phyloP scores from a whole-genome alignment of 495 filamentous ascomycete species.

The Pyrenula massariospora region DNA sequence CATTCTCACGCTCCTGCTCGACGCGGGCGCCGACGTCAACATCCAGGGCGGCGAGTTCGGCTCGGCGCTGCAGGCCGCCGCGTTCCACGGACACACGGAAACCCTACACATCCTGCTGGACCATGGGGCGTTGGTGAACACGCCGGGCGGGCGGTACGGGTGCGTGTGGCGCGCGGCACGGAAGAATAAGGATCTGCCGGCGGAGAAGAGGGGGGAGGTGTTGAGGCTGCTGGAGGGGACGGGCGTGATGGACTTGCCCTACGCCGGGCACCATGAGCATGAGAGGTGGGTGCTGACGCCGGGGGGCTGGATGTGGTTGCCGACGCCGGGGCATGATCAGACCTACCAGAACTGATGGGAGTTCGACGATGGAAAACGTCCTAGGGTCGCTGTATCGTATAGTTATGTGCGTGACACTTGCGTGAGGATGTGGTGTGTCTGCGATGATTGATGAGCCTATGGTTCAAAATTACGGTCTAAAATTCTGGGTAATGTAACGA shows the following conservation, averaged over 20 bases:
- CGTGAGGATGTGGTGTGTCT: no score
- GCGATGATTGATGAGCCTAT: no score
- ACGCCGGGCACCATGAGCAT: background rate
- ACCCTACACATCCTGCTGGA: slow-evolving; percentile 15
- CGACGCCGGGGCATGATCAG: background rate
- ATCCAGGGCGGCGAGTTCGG: background rate
- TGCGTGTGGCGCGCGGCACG: background rate
- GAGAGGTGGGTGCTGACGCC: background rate
- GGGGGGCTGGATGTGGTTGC: background rate
- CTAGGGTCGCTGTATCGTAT: background rate
- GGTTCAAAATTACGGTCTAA: no score
- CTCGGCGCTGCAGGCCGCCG: slow-evolving; percentile 18
- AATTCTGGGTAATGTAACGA: no score
- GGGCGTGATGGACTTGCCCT: background rate
- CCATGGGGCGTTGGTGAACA: slow-evolving; percentile 9
- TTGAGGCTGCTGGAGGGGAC: background rate
- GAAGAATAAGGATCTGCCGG: background rate
- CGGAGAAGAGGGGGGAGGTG: background rate
- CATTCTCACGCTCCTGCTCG: slow-evolving; percentile 15
- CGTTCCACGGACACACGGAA: slow-evolving; percentile 10
- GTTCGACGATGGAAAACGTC: background rate
- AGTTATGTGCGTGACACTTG: no score
- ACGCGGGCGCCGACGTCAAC: slow-evolving; percentile 10
- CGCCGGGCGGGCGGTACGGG: background rate
- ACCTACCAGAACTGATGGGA: background rate